These are phyloP conservation scores for Fusarium lyarnte DNA, from an alignment of 2,329 filamentous ascomycete genomes.

Conservation along the genomic window DNA sequence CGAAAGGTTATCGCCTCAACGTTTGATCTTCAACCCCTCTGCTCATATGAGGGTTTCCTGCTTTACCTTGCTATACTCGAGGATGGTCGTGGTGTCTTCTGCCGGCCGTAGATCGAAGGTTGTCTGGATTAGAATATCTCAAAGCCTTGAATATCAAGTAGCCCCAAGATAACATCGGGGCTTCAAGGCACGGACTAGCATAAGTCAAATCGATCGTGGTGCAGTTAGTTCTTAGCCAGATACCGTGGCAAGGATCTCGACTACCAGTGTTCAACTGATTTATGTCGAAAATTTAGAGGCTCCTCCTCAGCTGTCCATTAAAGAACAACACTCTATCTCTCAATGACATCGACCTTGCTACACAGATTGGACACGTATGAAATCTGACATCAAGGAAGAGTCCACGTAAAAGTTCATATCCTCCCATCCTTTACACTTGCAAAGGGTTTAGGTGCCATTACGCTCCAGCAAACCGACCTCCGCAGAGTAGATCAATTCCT, in stretches of 20 bases:
- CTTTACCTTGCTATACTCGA: neutral
- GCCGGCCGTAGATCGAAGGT: neutral
- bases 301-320: neutral
- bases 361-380: neutral
- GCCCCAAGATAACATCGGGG: neutral
- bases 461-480: too few species aligned
- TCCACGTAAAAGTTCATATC: fast-evolving
- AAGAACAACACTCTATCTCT: neutral
- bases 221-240: neutral
- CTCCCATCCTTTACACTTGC: too few species aligned
- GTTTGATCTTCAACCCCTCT: neutral
- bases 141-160: neutral
- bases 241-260: neutral
- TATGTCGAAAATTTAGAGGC: neutral
- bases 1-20: neutral
- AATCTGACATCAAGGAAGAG: neutral
- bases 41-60: neutral
- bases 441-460: too few species aligned
- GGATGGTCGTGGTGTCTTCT: neutral
- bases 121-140: neutral
- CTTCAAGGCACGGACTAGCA: too few species aligned
- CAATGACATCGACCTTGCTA: fast-evolving
- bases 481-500: too few species aligned
- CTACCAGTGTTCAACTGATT: too few species aligned
- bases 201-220: neutral